These are phyloP conservation scores for Pulveroboletus sp. DNA, from an alignment of 768 basidiomycete species.

Conservation along the genomic window DNA sequence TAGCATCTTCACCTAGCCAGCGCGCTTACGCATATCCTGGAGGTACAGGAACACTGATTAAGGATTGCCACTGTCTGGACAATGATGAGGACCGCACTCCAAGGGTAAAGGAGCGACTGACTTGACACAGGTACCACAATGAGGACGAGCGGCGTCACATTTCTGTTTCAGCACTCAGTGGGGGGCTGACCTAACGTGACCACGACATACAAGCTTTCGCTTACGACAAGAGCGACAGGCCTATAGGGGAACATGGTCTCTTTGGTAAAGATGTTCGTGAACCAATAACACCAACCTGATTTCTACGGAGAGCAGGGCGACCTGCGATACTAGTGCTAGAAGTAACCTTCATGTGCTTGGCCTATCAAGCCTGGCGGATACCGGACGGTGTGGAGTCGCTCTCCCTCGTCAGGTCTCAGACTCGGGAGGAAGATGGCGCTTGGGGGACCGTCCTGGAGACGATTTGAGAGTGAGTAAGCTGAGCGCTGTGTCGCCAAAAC, in stretches of 20 bases:
- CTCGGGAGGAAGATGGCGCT: conserved; percentile 1
- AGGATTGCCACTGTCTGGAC: conserved; percentile 70
- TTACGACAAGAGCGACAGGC: conserved; percentile 81
- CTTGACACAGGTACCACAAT: conserved; percentile 83
- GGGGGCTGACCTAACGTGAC: neutral
- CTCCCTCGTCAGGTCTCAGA: conserved; percentile 2
- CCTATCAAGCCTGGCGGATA: neutral
- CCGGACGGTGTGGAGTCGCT: neutral
- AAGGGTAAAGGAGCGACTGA: conserved; percentile 34
- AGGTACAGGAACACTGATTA: conserved; percentile 80
- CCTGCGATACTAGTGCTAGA: conserved; percentile 31
- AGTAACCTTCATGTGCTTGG: conserved; percentile 49
- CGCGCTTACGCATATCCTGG: conserved; percentile 71
- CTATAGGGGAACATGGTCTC: conserved; percentile 31
- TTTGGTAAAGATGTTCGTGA: conserved; percentile 8
- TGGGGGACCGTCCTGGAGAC: neutral
- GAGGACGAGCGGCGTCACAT: conserved; percentile 84
- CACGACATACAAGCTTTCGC: conserved; percentile 65
- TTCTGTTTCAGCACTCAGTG: conserved; percentile 43
- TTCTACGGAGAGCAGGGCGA: conserved; percentile 69
- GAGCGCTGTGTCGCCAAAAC: neutral
- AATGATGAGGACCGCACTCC: conserved; percentile 8
- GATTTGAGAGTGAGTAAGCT: neutral
- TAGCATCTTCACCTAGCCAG: neutral
- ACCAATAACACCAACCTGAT: conserved; percentile 48